phyloP scores from a whole-genome alignment of 495 filamentous ascomycete genomes.

The Talaromyces proteolyticus region DNA sequence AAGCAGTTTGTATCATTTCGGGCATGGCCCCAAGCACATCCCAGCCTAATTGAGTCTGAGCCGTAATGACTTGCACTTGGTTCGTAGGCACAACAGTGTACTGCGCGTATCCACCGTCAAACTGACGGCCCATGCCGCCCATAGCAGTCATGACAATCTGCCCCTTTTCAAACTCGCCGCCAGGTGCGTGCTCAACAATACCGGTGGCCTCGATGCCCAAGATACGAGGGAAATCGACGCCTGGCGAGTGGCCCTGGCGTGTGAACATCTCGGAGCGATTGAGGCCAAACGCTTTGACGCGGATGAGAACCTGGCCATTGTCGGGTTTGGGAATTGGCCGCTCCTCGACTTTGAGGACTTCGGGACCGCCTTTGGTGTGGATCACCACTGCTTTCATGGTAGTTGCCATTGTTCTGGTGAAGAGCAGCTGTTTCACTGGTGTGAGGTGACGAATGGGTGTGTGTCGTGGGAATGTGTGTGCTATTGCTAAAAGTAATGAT shows the following conservation, averaged over 20 bases:
- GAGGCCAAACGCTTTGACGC: slow-evolving; percentile 44
- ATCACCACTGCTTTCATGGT: slow-evolving; percentile 38
- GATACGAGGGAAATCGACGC: slow-evolving; percentile 38
- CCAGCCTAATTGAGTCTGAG: slow-evolving; percentile 26
- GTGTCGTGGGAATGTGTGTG: background rate
- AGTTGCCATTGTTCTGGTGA: background rate
- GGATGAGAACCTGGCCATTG: slow-evolving; percentile 38
- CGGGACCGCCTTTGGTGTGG: slow-evolving; percentile 25
- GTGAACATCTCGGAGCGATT: slow-evolving; percentile 54
- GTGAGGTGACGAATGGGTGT: background rate
- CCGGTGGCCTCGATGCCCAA: slow-evolving; percentile 50
- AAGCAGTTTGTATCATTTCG: slow-evolving; percentile 53
- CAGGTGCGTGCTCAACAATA: slow-evolving; percentile 31
- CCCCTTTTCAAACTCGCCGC: slow-evolving; percentile 30
- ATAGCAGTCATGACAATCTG: slow-evolving; percentile 43
- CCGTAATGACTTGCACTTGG: slow-evolving; percentile 34
- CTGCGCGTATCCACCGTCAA: slow-evolving; percentile 52
- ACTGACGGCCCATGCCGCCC: slow-evolving; percentile 45
- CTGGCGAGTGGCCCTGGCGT: slow-evolving; percentile 42
- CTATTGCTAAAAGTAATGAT: background rate
- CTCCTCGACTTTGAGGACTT: slow-evolving; percentile 29
- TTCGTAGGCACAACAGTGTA: slow-evolving; percentile 38
- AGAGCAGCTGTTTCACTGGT: background rate
- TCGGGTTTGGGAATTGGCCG: slow-evolving; percentile 29
- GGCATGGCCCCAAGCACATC: slow-evolving; percentile 42